These are phyloP conservation scores for Patellifolia procumbens DNA, from an alignment of 179 eudicot species.

Conservation along the genomic window DNA sequence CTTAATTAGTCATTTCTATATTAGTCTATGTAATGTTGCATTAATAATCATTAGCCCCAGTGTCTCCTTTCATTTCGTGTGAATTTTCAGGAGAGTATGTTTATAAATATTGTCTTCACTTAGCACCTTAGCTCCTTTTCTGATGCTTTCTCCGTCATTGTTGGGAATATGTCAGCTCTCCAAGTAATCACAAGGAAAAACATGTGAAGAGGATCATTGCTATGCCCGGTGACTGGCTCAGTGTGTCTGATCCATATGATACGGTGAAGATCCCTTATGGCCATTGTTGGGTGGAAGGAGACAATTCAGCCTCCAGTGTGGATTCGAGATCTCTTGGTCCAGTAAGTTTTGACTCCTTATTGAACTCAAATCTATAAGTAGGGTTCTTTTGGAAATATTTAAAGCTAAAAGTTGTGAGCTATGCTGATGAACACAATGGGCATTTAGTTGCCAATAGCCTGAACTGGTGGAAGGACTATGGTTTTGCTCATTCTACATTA, in stretches of 20 bases:
- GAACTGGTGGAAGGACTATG: neutral
- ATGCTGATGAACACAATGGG: neutral
- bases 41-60: neutral
- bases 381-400: neutral
- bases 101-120: neutral
- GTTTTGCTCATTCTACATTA: neutral
- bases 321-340: constrained; percentile 89
- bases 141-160: constrained; percentile 15
- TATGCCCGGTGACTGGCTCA: constrained; percentile 89
- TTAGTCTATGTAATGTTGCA: neutral
- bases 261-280: constrained; percentile 71
- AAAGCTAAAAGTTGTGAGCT: neutral
- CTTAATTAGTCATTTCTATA: neutral
- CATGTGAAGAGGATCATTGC: constrained; percentile 76
- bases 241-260: constrained; percentile 46
- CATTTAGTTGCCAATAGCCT: neutral
- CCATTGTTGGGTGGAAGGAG: constrained; percentile 99
- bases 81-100: neutral
- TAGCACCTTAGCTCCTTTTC: constrained; percentile 10
- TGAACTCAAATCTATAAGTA: neutral
- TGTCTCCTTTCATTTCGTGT: constrained; percentile 4
- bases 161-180: constrained; percentile 62
- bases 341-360: constrained; percentile 43
- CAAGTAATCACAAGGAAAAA: constrained; percentile 69
- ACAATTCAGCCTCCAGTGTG: constrained; percentile 66